These are phyloP conservation scores for Trifolium dubium DNA, from an alignment of 306 rosid genomes.

Conservation along the genomic window DNA sequence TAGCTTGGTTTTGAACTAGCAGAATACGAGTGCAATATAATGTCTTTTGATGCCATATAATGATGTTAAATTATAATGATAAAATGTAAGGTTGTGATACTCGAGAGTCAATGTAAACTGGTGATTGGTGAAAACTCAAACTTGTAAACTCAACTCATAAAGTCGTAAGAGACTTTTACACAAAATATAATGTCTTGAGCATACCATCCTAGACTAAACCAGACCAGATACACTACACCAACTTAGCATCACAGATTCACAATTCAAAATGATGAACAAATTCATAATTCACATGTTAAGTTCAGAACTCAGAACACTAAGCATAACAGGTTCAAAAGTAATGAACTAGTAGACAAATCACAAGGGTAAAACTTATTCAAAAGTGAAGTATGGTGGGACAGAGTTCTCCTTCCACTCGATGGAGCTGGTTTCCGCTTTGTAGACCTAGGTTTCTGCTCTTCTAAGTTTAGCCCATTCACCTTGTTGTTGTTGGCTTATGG, in stretches of 20 bases:
- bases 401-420: background rate
- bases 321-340: background rate
- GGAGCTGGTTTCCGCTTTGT: background rate
- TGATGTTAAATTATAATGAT: constrained; percentile 14
- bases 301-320: background rate
- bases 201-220: background rate
- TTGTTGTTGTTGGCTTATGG: background rate
- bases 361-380: background rate
- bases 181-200: background rate
- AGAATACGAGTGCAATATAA: background rate
- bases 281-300: background rate
- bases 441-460: background rate
- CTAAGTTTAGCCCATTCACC: background rate
- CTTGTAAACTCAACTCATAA: background rate
- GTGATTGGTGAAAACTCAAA: background rate
- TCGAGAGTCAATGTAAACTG: background rate
- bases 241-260: background rate
- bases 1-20: background rate
- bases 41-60: background rate
- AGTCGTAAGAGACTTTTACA: background rate
- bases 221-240: too few relatives aligned
- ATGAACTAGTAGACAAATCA: background rate
- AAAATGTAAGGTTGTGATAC: background rate
- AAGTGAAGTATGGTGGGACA: background rate
- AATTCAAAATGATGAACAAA: background rate